phyloP scores from a whole-genome alignment of 1,284 basidiomycete genomes.

The Psilocybe mexicana region DNA sequence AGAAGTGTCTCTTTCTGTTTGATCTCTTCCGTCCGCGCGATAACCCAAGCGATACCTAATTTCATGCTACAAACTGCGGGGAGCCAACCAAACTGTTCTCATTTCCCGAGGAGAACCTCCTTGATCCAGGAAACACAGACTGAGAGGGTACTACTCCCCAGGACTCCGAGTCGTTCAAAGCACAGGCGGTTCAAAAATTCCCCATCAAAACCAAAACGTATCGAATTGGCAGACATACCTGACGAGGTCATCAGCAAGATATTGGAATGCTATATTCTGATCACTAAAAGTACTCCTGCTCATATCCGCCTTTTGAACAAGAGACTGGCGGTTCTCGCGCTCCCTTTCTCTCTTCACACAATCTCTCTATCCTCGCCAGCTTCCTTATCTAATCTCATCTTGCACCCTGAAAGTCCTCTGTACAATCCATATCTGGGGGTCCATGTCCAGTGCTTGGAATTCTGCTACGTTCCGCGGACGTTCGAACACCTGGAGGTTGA shows the following conservation, averaged over 20 bases:
- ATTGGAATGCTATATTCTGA: constrained; percentile 7
- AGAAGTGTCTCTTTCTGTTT: neutral
- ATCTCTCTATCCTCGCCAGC: constrained; percentile 15
- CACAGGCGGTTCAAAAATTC: neutral
- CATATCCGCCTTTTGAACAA: constrained; percentile 19
- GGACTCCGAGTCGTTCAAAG: neutral
- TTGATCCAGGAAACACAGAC: neutral
- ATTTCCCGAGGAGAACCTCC: neutral
- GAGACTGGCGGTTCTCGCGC: constrained; percentile 16
- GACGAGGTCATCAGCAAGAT: constrained; percentile 14
- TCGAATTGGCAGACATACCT: constrained; percentile 7
- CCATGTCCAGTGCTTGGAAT: constrained; percentile 18
- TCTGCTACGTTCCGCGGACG: constrained; percentile 12
- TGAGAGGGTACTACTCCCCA: too few relatives aligned
- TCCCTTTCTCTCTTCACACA: constrained; percentile 15
- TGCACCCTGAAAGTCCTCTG: constrained; percentile 18
- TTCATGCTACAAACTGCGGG: neutral
- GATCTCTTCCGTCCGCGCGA: neutral
- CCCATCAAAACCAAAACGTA: neutral
- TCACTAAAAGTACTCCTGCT: neutral
- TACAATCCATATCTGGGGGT: constrained; percentile 11
- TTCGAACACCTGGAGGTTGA: constrained; percentile 9
- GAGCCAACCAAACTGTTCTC: neutral
- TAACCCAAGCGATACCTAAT: neutral
- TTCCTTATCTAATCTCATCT: constrained; percentile 8